phyloP scores from a whole-genome alignment of 495 filamentous ascomycete genomes.

The Neurospora hispaniola region DNA sequence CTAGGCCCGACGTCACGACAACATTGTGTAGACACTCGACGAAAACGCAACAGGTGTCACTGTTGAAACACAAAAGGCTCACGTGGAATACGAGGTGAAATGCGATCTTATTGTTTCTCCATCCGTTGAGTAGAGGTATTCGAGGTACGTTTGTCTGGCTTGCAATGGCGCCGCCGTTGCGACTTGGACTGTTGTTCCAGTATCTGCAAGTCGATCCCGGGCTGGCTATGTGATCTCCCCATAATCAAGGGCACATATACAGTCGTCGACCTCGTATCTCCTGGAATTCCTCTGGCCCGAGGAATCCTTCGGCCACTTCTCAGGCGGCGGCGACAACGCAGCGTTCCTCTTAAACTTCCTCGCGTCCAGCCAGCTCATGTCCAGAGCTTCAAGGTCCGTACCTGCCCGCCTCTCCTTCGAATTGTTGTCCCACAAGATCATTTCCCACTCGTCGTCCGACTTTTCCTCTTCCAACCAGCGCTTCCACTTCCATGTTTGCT shows the following conservation, averaged over 20 bases:
- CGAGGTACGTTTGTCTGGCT: too few relatives aligned
- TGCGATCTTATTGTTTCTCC: too few relatives aligned
- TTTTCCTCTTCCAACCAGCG: background rate
- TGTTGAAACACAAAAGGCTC: background rate
- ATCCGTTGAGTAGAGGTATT: too few relatives aligned
- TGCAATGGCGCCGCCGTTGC: too few relatives aligned
- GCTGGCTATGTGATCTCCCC: too few relatives aligned
- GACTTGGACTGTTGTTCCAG: too few relatives aligned
- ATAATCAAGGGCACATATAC: too few relatives aligned
- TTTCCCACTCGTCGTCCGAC: background rate
- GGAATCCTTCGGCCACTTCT: background rate
- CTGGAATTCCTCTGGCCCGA: background rate
- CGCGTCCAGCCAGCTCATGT: background rate
- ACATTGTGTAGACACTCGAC: background rate
- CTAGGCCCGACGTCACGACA: background rate
- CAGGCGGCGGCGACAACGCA: background rate
- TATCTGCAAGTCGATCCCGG: too few relatives aligned
- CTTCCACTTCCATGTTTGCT: background rate
- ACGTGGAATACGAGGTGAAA: too few relatives aligned
- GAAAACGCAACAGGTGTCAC: background rate
- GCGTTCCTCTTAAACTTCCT: background rate
- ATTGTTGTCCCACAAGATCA: background rate
- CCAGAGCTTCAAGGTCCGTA: background rate
- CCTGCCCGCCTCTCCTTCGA: background rate
- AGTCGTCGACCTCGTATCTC: background rate